Evolutionary conservation across 2,329 filamentous ascomycete species (phyloP), one percentile per base, ranked within the genome.

Genomic region (Lasiodiplodia theobromae): DNA sequence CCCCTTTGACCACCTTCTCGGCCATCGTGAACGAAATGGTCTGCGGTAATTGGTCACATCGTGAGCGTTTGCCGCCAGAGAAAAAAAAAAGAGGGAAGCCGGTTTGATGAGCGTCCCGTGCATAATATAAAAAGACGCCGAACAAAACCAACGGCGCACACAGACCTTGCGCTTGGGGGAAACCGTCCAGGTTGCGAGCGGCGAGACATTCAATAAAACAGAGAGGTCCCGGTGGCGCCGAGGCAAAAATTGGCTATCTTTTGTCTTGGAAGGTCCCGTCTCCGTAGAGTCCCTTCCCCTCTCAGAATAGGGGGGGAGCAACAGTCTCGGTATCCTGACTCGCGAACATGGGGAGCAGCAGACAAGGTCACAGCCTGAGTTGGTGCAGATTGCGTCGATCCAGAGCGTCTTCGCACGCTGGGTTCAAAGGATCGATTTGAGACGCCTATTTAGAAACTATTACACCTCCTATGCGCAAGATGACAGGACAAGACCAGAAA

Each of bases 381-480:
- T 38, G n/a, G 28, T 51, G 47, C 60, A 51, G 60, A 51, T 64
- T 51, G 60, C 60, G 60, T 53, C 60, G 60, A 64, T 64, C 60
- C 60, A 64, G 34, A 52, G 60, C 60, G 60, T 52, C 60, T 38
- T 64, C 37, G 21, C 44, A 57, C 52, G 38, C 54, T 49, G 66
- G 66, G 44, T 37, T 62, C 66, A 68, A 68, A 68, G 66, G 54
- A 68, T 68, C 56, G 47, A 68, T 62, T 67, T 57, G 56, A 58
- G 54, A 68, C 66, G 66, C 66, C 66, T 68, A 68, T 62, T 54
- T 60, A 62, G 47, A 62, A 60, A 67, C 54, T 68, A 68, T 68
- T 68, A 68, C 66, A 68, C 66, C 66, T 68, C 66, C 66, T 68
- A 68, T 68, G 66, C 66, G 66, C 66, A 68, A 68, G 66, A 68